Evolutionary conservation across 768 basidiomycete genomes (phyloP).

Genomic region (Filobasidium floriforme): DNA sequence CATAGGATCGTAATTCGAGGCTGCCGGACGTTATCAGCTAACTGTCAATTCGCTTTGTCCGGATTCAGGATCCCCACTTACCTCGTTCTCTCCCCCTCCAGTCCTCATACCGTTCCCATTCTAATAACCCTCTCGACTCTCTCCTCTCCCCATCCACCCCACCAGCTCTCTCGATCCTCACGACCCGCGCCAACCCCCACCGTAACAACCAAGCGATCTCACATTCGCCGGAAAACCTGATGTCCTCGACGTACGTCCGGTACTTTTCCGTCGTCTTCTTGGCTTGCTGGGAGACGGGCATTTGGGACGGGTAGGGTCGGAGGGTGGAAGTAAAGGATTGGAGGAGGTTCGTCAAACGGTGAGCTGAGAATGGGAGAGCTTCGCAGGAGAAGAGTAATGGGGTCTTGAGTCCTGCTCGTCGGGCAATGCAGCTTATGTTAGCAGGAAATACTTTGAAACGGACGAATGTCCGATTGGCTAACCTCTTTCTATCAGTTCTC

Average conservation of each 20-base stretch:
- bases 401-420: constrained; percentile 56
- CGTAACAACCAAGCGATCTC: constrained; percentile 86
- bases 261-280: constrained; percentile 5
- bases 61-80: constrained; percentile 39
- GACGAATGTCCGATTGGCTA: no score
- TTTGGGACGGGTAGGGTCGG: constrained; percentile 21
- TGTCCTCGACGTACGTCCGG: constrained; percentile 51
- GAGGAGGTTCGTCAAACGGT: constrained; percentile 69
- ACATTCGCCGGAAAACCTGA: constrained; percentile 72
- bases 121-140: constrained; percentile 64
- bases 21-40: neutral
- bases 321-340: constrained; percentile 59
- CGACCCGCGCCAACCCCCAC: constrained; percentile 79
- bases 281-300: constrained; percentile 2
- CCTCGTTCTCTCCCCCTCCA: constrained; percentile 79
- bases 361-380: constrained; percentile 72
- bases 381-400: constrained; percentile 85
- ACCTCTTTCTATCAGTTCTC: constrained; percentile 34
- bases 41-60: neutral
- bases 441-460: no score
- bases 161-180: constrained; percentile 57
- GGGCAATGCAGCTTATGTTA: neutral
- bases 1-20: neutral
- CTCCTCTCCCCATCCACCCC: constrained; percentile 12
- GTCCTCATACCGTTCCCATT: constrained; percentile 73